Percentiles rank a stretch among this genome's conserved stretches.
These are phyloP conservation scores for Orobanche coerulescens DNA, from an alignment of 257 asterid species.

Conservation along the genomic window DNA sequence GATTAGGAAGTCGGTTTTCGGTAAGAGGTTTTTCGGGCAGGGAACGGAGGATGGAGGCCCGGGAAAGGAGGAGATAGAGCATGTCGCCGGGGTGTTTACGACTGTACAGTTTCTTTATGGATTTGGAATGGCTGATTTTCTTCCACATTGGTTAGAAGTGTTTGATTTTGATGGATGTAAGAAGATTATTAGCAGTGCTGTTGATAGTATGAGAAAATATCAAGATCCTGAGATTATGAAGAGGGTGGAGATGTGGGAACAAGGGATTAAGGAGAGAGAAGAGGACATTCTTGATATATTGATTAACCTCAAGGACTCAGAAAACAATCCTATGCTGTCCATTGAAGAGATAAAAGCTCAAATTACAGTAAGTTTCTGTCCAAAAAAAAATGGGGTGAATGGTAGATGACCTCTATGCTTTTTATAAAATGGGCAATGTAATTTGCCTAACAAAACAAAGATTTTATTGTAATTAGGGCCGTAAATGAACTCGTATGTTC, in stretches of 20 bases:
- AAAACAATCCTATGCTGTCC: conserved; percentile 18
- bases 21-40: conserved; percentile 17
- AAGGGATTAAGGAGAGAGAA: conserved; percentile 17
- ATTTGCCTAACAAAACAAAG: no score
- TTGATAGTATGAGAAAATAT: conserved; percentile 11
- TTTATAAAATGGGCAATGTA: no score
- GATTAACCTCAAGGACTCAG: conserved; percentile 20
- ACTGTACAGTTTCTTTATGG: neutral
- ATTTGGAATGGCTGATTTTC: conserved; percentile 25
- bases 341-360: conserved; percentile 28
- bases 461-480: no score
- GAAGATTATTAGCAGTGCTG: conserved; percentile 10
- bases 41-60: conserved; percentile 34
- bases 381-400: no score
- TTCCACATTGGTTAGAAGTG: conserved; percentile 21
- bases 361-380: conserved; percentile 19
- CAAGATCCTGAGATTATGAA: conserved; percentile 19
- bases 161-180: conserved; percentile 33
- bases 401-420: no score
- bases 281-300: conserved; percentile 34
- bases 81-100: conserved; percentile 18
- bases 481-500: no score
- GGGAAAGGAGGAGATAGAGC: conserved; percentile 29
- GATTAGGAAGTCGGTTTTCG: conserved; percentile 17
- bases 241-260: conserved; percentile 30